These are phyloP conservation scores for Podospora comata DNA, from an alignment of 495 filamentous ascomycete species.

Conservation along the genomic window DNA sequence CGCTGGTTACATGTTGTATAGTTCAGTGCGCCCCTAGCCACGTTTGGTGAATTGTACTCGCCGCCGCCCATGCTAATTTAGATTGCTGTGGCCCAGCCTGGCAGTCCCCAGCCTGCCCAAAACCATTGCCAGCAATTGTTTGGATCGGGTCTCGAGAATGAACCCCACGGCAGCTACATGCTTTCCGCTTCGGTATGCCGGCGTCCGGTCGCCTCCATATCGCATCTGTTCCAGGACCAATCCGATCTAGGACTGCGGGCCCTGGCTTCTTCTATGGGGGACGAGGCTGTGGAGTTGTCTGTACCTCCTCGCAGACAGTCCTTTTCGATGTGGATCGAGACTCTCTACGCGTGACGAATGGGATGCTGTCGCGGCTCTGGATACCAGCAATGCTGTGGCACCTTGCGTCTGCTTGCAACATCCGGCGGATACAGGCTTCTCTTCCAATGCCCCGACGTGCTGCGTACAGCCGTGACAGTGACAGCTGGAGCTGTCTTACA, in stretches of 20 bases:
- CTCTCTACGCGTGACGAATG: conserved; percentile 12
- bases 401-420: background rate
- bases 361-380: conserved; percentile 11
- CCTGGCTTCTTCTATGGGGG: background rate
- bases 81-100: background rate
- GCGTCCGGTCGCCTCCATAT: conserved; percentile 10
- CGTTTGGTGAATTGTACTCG: conserved; percentile 1
- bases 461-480: conserved; percentile 17
- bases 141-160: conserved; percentile 17
- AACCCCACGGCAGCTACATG: conserved; percentile 15
- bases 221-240: conserved; percentile 20
- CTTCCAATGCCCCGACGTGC: conserved; percentile 16
- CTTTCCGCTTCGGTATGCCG: conserved; percentile 19
- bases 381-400: conserved; percentile 7
- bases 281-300: background rate
- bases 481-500: conserved; percentile 16
- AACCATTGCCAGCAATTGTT: conserved; percentile 9
- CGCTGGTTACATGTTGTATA: background rate
- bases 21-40: background rate
- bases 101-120: background rate
- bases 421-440: conserved; percentile 5
- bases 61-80: background rate
- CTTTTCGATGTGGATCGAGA: conserved; percentile 8
- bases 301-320: conserved; percentile 1
- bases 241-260: conserved; percentile 7